A percentile compares a stretch with the other conserved stretches of the same genome.
Conservation (phyloP, 306 rosid species). For the barrel medic (Medicago truncatula) region DNA sequence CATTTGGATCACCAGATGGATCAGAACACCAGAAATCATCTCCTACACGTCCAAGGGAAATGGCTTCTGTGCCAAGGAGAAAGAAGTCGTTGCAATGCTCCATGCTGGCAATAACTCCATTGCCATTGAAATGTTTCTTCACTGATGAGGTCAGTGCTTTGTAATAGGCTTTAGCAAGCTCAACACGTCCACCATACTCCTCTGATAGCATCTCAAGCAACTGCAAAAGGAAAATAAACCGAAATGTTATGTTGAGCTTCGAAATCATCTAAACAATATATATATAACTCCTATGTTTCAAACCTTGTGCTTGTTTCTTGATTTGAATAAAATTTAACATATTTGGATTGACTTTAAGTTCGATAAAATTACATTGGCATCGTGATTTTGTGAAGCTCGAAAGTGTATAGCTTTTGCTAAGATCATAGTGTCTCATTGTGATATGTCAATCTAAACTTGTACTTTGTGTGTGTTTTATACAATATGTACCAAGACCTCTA, state of each 20-base stretch:
- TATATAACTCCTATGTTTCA: background rate
- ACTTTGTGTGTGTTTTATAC: too few species aligned
- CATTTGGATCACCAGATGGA: slow-evolving; percentile 67
- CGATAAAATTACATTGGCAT: too few species aligned
- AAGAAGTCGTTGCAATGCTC: slow-evolving; percentile 84
- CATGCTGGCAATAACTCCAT: slow-evolving; percentile 84
- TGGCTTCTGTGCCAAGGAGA: slow-evolving; percentile 75
- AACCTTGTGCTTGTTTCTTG: background rate
- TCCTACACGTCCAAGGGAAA: slow-evolving; percentile 66
- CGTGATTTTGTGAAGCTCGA: too few species aligned
- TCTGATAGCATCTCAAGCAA: slow-evolving; percentile 76
- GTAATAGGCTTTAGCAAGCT: slow-evolving; percentile 72
- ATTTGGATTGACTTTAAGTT: too few species aligned
- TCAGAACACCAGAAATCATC: slow-evolving; percentile 83
- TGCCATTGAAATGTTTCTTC: slow-evolving; percentile 76
- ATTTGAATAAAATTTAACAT: too few species aligned
- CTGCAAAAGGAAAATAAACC: slow-evolving; percentile 44
- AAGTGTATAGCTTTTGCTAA: too few species aligned
- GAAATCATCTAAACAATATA: background rate
- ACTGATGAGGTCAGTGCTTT: slow-evolving; percentile 66
- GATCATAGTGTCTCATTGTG: too few species aligned
- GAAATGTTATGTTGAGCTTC: background rate
- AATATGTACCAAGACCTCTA: too few species aligned
- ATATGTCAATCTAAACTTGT: too few species aligned
- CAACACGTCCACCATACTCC: slow-evolving; percentile 73